Conservation (phyloP, 306 rosid genomes). For the Rubus parviflorus region DNA sequence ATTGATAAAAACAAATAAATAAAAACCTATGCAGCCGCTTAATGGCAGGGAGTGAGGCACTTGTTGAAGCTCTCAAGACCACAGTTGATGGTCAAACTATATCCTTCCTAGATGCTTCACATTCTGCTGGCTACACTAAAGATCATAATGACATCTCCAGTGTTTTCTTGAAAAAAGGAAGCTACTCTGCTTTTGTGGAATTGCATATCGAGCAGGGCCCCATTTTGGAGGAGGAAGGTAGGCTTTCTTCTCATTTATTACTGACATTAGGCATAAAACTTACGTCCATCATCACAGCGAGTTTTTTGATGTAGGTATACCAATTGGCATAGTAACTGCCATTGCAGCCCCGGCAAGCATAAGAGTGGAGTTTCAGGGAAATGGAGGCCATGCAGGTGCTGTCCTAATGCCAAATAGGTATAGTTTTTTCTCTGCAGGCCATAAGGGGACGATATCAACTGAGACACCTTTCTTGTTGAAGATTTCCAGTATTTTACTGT, state of each 20-base stretch:
- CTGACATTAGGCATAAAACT: conserved; percentile 14
- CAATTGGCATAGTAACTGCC: conserved; percentile 86
- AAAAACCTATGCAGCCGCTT: conserved; percentile 63
- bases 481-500: background rate
- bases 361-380: conserved; percentile 88
- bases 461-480: background rate
- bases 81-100: conserved; percentile 67
- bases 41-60: conserved; percentile 72
- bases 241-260: conserved; percentile 11
- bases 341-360: conserved; percentile 96
- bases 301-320: conserved; percentile 52
- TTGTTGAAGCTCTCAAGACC: conserved; percentile 61
- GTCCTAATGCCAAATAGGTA: conserved; percentile 94
- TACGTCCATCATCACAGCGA: background rate
- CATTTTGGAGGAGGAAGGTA: conserved; percentile 88
- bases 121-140: conserved; percentile 74
- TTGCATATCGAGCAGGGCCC: conserved; percentile 98
- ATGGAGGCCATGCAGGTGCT: conserved; percentile 95
- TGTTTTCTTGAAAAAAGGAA: conserved; percentile 68
- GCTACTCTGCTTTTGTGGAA: conserved; percentile 88
- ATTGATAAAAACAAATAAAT: background rate
- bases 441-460: conserved; percentile 5
- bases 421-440: background rate
- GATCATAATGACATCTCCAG: conserved; percentile 56
- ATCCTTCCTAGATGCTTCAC: conserved; percentile 81